A percentile compares a stretch with the other conserved stretches of the same genome.
Evolutionary conservation across 305 asterid genomes (phyloP).

Genomic region (Rubia peregrina): DNA sequence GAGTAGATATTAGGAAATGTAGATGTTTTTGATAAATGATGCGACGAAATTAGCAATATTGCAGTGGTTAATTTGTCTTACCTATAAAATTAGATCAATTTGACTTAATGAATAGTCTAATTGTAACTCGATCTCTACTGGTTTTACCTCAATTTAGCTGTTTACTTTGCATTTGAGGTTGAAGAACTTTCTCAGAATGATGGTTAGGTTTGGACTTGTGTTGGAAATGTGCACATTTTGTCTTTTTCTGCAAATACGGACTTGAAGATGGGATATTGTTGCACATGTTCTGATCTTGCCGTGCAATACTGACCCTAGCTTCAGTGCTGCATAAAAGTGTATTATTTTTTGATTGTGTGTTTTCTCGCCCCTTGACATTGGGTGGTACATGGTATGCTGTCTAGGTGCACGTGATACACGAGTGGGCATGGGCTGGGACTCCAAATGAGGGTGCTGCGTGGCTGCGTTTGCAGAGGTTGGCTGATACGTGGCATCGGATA

Average conservation of each 20-base stretch:
- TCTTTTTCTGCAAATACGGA: neutral
- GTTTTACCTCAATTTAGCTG: neutral
- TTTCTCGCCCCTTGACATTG: neutral
- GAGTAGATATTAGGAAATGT: neutral
- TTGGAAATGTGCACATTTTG: neutral
- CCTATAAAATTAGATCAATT: neutral
- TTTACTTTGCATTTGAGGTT: neutral
- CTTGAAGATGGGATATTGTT: neutral
- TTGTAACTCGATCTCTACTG: neutral
- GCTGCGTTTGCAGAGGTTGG: conserved; percentile 86
- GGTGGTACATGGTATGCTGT: conserved; percentile 17
- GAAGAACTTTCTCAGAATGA: neutral
- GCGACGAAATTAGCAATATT: neutral
- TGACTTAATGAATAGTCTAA: neutral
- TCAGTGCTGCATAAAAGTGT: neutral
- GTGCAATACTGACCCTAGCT: neutral
- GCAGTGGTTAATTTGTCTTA: neutral
- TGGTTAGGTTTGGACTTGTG: neutral
- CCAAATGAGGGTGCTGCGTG: conserved; percentile 97
- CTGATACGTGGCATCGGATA: conserved; percentile 96
- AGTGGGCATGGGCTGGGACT: conserved; percentile 99
- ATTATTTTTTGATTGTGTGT: neutral
- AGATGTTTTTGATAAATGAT: neutral
- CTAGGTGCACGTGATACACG: conserved; percentile 91
- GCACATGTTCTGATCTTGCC: neutral